A percentile compares a stretch with the other conserved stretches of the same genome.
Conservation (phyloP, 2,329 filamentous ascomycete genomes). For the Periconia digitata region DNA sequence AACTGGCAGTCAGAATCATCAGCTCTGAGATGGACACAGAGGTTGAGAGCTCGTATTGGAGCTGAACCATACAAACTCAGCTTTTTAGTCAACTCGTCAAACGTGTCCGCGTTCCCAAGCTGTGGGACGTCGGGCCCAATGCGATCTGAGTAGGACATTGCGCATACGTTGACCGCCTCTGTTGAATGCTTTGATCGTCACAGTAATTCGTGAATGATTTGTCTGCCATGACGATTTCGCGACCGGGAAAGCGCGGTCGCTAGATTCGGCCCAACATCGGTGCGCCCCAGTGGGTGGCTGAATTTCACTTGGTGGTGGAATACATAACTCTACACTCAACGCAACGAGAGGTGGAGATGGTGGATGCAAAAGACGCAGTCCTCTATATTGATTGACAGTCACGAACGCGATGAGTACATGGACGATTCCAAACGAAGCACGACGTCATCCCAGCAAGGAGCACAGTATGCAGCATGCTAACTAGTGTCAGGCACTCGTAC, state of each 20-base stretch:
- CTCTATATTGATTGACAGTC: no score
- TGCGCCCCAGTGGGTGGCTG: neutral
- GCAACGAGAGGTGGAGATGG: no score
- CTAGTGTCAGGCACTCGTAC: no score
- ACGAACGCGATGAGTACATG: no score
- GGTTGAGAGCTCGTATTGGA: neutral
- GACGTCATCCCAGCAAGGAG: no score
- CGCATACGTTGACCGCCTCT: neutral
- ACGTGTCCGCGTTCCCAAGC: constrained; percentile 61
- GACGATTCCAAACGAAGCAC: no score
- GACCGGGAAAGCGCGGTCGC: no score
- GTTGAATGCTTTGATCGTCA: neutral
- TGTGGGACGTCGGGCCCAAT: constrained; percentile 50
- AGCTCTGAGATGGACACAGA: neutral
- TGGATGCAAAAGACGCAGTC: no score
- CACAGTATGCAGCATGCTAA: no score
- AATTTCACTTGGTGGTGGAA: no score
- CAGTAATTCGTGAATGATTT: neutral
- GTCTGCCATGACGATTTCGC: neutral
- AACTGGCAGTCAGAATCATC: constrained; percentile 29
- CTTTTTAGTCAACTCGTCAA: constrained; percentile 67
- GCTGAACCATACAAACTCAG: constrained; percentile 56
- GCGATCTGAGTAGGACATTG: no score
- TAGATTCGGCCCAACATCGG: neutral
- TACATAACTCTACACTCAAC: no score